phyloP scores from a whole-genome alignment of 371 early-diverging fungal genomes.

The Mucor irregularis region DNA sequence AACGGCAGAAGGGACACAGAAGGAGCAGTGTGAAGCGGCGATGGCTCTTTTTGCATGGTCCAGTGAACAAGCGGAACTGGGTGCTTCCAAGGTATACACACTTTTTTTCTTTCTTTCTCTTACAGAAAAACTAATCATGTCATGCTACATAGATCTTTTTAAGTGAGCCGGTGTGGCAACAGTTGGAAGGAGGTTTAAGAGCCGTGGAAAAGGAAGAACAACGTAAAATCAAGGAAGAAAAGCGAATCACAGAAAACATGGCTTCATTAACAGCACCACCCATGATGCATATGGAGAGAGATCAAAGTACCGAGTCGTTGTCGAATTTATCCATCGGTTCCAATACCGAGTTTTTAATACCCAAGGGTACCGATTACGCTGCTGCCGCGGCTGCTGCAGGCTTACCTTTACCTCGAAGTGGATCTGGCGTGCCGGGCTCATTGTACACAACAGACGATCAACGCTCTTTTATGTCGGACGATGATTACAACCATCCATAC shows the following conservation, averaged over 20 bases:
- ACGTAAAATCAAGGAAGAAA: conserved; percentile 30
- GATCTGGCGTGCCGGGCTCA: conserved; percentile 4
- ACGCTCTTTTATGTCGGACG: conserved; percentile 65
- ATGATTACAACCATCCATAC: conserved; percentile 18
- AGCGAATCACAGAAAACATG: conserved; percentile 21
- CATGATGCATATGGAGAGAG: conserved; percentile 22
- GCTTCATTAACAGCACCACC: conserved; percentile 11
- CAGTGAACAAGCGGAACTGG: conserved; percentile 67
- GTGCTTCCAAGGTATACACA: conserved; percentile 56
- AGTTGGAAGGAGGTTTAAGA: conserved; percentile 59
- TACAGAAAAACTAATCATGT: too few species aligned
- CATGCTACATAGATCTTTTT: conserved; percentile 64
- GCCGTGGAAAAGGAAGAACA: conserved; percentile 39
- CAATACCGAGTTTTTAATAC: conserved; percentile 27
- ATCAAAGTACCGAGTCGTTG: conserved; percentile 33
- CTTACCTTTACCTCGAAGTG: conserved; percentile 19
- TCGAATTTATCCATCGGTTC: conserved; percentile 40
- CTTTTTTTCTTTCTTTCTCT: too few species aligned
- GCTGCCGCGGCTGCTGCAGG: conserved; percentile 19
- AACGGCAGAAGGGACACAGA: too few species aligned
- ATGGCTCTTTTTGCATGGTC: conserved; percentile 68
- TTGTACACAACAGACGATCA: conserved; percentile 58
- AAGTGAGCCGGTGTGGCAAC: conserved; percentile 67
- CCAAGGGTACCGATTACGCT: conserved; percentile 2
- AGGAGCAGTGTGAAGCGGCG: conserved; percentile 58